phyloP scores from a whole-genome alignment of 805 yeast genomes.

The Zygoascus bituminiphila region DNA sequence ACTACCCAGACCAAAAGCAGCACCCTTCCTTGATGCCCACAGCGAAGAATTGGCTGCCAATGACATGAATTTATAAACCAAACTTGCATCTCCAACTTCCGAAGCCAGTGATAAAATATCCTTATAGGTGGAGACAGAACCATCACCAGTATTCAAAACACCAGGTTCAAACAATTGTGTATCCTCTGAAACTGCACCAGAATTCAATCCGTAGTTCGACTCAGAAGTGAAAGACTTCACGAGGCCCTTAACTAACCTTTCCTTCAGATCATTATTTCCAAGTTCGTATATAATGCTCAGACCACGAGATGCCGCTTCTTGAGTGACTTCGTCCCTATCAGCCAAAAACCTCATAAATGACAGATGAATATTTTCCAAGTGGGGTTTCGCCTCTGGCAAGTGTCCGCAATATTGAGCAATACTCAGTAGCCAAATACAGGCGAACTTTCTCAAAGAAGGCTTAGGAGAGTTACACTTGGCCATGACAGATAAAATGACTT shows the following conservation, averaged over 20 bases:
- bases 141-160: conserved; percentile 67
- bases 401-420: conserved; percentile 66
- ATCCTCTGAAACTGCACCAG: conserved; percentile 69
- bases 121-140: conserved; percentile 82
- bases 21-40: conserved; percentile 90
- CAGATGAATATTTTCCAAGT: conserved; percentile 56
- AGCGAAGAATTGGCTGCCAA: conserved; percentile 77
- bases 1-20: conserved; percentile 87
- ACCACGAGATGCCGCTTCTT: conserved; percentile 88
- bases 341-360: conserved; percentile 72
- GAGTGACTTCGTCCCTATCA: conserved; percentile 79
- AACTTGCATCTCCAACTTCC: conserved; percentile 91
- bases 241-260: conserved; percentile 62
- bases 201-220: conserved; percentile 35
- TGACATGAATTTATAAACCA: conserved; percentile 91
- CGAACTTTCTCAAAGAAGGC: conserved; percentile 64
- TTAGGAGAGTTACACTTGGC: conserved; percentile 52
- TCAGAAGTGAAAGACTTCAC: conserved; percentile 73
- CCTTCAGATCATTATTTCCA: conserved; percentile 61
- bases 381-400: conserved; percentile 31
- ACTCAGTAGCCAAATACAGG: conserved; percentile 81
- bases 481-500: conserved; percentile 44
- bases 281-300: conserved; percentile 71
- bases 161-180: conserved; percentile 85
- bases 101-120: conserved; percentile 83